These are phyloP conservation scores for Pichia nakasei DNA, from an alignment of 805 yeast genomes.

Conservation along the genomic window DNA sequence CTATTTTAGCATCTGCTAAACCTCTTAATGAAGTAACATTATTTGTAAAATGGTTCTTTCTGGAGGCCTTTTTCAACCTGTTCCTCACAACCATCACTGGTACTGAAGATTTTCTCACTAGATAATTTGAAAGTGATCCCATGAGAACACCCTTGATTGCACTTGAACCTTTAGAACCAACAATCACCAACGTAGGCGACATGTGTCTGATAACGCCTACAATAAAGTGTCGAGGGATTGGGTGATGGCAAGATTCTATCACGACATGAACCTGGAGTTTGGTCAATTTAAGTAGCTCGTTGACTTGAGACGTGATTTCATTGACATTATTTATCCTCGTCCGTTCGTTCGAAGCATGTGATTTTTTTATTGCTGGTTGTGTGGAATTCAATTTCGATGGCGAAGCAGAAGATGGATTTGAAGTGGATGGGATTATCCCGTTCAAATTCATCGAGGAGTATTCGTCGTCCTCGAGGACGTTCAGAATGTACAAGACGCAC, in stretches of 20 bases:
- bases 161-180: slow-evolving; percentile 66
- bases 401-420: background rate
- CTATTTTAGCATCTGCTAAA: slow-evolving; percentile 33
- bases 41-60: slow-evolving; percentile 46
- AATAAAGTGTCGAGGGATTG: slow-evolving; percentile 63
- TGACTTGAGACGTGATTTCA: slow-evolving; percentile 30
- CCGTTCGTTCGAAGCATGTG: slow-evolving; percentile 24
- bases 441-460: slow-evolving; percentile 28
- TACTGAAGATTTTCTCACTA: slow-evolving; percentile 60
- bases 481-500: slow-evolving; percentile 66
- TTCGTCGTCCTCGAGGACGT: slow-evolving; percentile 41
- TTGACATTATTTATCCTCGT: slow-evolving; percentile 36
- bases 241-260: slow-evolving; percentile 67
- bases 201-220: slow-evolving; percentile 62
- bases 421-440: slow-evolving; percentile 26
- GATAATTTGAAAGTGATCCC: slow-evolving; percentile 64
- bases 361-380: background rate
- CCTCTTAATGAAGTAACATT: slow-evolving; percentile 43
- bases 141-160: slow-evolving; percentile 66
- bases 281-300: slow-evolving; percentile 48
- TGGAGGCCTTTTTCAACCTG: slow-evolving; percentile 58
- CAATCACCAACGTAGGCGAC: slow-evolving; percentile 64
- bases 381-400: background rate
- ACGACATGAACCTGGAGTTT: slow-evolving; percentile 67
- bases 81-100: slow-evolving; percentile 78